phyloP scores from a whole-genome alignment of 306 rosid genomes.

The Cucumis cinereus region DNA sequence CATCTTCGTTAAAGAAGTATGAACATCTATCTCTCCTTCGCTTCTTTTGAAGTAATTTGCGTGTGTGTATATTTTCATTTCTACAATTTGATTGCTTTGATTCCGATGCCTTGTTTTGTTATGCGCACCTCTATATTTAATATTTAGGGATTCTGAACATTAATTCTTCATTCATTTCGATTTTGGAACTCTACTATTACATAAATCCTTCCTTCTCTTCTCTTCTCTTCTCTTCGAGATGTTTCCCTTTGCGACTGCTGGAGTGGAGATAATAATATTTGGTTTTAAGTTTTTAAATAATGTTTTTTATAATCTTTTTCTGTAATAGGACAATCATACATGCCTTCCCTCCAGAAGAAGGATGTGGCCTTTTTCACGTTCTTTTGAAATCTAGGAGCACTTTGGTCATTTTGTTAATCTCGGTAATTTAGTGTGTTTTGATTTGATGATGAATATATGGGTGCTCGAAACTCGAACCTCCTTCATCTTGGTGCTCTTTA shows the following conservation, averaged over 20 bases:
- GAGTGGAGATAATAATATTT: too few species aligned
- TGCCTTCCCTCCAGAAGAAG: neutral
- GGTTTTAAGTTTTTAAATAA: too few species aligned
- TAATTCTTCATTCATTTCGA: neutral
- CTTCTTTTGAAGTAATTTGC: neutral
- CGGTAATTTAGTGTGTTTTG: neutral
- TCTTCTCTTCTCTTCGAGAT: too few species aligned
- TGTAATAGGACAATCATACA: too few species aligned
- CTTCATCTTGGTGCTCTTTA: too few species aligned
- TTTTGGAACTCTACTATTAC: neutral
- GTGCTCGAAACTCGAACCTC: too few species aligned
- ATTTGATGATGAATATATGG: too few species aligned
- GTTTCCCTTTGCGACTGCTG: too few species aligned
- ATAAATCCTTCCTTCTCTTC: neutral
- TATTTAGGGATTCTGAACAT: neutral
- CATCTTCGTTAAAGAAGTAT: conserved; percentile 36
- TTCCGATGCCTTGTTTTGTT: neutral
- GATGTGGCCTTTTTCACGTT: neutral
- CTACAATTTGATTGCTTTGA: neutral
- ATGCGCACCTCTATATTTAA: too few species aligned
- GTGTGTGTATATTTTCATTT: too few species aligned
- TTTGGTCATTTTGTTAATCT: too few species aligned
- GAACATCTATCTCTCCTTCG: neutral
- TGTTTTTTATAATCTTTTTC: too few species aligned
- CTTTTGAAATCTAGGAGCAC: neutral